Percentiles rank a stretch among this genome's conserved stretches.
phyloP scores from a whole-genome alignment of 768 basidiomycete species.

The Bullera alba region DNA sequence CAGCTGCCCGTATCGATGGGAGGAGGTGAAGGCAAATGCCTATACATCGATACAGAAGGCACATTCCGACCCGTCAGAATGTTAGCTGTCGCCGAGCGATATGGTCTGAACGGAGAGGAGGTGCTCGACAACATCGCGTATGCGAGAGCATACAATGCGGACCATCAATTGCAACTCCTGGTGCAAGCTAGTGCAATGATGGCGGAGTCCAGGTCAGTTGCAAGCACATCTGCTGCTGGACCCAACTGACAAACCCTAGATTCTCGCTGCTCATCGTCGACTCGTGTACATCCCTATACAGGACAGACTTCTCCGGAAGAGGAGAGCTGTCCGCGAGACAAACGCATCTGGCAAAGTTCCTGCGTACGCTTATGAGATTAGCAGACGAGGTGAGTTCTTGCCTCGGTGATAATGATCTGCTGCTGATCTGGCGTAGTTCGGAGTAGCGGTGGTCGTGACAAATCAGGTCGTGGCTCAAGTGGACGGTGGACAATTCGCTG shows the following conservation, averaged over 20 bases:
- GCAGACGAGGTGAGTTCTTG: slow-evolving; percentile 79
- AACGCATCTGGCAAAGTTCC: slow-evolving; percentile 89
- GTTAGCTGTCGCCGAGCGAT: slow-evolving; percentile 88
- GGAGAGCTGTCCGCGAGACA: slow-evolving; percentile 93
- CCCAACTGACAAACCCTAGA: slow-evolving; percentile 49
- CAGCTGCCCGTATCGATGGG: slow-evolving; percentile 90
- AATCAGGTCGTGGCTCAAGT: slow-evolving; percentile 99
- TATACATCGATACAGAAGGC: slow-evolving; percentile 98
- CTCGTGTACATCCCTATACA: slow-evolving; percentile 89
- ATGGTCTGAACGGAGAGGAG: slow-evolving; percentile 95
- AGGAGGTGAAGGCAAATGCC: slow-evolving; percentile 95
- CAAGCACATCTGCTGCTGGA: background rate
- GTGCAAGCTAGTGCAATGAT: slow-evolving; percentile 94
- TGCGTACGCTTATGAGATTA: slow-evolving; percentile 81
- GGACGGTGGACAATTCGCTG: slow-evolving; percentile 83
- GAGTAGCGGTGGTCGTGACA: slow-evolving; percentile 91
- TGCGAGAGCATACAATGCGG: slow-evolving; percentile 96
- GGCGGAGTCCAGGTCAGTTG: slow-evolving; percentile 83
- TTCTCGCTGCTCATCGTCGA: slow-evolving; percentile 95
- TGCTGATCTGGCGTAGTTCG: slow-evolving; percentile 58
- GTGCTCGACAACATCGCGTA: slow-evolving; percentile 98
- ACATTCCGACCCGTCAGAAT: slow-evolving; percentile 96
- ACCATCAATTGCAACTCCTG: slow-evolving; percentile 85
- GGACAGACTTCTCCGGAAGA: slow-evolving; percentile 90
- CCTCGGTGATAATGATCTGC: background rate